These are phyloP conservation scores for Hygrophila difformis DNA, from an alignment of 257 asterid genomes.

Conservation along the genomic window DNA sequence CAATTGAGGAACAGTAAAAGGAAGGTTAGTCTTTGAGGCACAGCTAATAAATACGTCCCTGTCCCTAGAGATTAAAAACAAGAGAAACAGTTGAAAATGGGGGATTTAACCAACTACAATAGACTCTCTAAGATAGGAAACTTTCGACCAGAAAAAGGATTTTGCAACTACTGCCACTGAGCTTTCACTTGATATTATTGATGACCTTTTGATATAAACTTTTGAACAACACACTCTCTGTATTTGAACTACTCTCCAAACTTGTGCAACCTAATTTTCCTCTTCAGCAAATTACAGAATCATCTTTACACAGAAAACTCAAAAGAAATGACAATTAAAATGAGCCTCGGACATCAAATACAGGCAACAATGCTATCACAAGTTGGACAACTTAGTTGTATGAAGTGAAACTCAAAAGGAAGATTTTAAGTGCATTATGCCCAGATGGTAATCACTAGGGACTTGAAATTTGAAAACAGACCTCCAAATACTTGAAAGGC, in stretches of 20 bases:
- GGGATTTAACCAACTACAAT: too few species aligned
- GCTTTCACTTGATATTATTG: slow-evolving; percentile 2
- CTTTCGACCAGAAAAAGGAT: not conserved
- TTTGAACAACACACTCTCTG: not conserved
- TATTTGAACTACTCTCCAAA: slow-evolving; percentile 1
- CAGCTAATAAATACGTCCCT: too few species aligned
- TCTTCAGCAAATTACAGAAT: not conserved
- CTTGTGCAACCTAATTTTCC: slow-evolving; percentile 4
- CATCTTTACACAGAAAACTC: not conserved
- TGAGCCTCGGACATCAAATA: too few species aligned
- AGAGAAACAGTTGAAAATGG: too few species aligned
- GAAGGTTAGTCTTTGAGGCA: too few species aligned
- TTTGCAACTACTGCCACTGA: not conserved
- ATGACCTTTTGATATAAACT: slow-evolving; percentile 6
- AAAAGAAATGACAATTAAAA: too few species aligned
- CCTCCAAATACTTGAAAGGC: slow-evolving; percentile 86
- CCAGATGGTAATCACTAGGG: not conserved
- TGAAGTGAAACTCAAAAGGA: not conserved
- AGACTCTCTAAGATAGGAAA: too few species aligned
- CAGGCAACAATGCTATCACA: too few species aligned
- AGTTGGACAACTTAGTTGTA: not conserved
- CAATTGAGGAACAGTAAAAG: too few species aligned
- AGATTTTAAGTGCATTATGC: not conserved
- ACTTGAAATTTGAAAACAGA: slow-evolving; percentile 16
- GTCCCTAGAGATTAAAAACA: too few species aligned